Percentiles rank a stretch among this genome's conserved stretches.
phyloP scores from a whole-genome alignment of 2,329 filamentous ascomycete species.

The Ophiostoma himal-ulmi region DNA sequence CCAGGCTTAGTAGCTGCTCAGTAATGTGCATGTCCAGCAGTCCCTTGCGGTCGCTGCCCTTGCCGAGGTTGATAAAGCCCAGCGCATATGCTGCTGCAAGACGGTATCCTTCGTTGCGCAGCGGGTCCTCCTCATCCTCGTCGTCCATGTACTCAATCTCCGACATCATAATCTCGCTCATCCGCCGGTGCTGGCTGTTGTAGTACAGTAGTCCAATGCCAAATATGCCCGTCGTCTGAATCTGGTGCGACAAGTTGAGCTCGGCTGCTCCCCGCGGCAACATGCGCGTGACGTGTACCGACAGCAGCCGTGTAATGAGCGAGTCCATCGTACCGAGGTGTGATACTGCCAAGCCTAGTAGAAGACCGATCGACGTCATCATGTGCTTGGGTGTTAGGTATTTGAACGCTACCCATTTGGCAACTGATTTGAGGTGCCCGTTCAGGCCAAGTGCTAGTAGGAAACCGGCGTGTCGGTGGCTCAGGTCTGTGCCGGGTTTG shows the following conservation, averaged over 20 bases:
- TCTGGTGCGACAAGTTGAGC: slow-evolving; percentile 84
- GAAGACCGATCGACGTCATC: slow-evolving; percentile 96
- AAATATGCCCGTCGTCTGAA: slow-evolving; percentile 95
- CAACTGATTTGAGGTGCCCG: slow-evolving; percentile 86
- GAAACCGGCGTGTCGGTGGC: slow-evolving; percentile 93
- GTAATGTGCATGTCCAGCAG: slow-evolving; percentile 91
- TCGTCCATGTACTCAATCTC: slow-evolving; percentile 86
- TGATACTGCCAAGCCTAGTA: slow-evolving; percentile 85
- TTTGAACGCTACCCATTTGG: slow-evolving; percentile 98
- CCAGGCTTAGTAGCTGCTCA: slow-evolving; percentile 77
- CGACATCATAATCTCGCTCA: slow-evolving; percentile 98
- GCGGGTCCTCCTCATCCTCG: slow-evolving; percentile 73
- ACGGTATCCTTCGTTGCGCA: slow-evolving; percentile 93
- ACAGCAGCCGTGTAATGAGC: slow-evolving; percentile 83
- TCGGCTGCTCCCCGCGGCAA: slow-evolving; percentile 87
- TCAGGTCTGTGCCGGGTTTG: slow-evolving; percentile 78
- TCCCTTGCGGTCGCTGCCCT: slow-evolving; percentile 79
- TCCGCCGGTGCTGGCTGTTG: slow-evolving; percentile 90
- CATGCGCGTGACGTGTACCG: slow-evolving; percentile 93
- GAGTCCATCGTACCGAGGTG: slow-evolving; percentile 97
- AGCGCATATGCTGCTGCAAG: slow-evolving; percentile 89
- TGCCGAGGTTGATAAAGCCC: slow-evolving; percentile 89
- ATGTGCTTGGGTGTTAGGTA: slow-evolving; percentile 98
- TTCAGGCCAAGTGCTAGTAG: slow-evolving; percentile 86
- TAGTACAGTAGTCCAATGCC: slow-evolving; percentile 92